Evolutionary conservation across 2,329 filamentous ascomycete species (phyloP), one percentile per base, ranked within the genome.

Genomic region (Biscogniauxia marginata): DNA sequence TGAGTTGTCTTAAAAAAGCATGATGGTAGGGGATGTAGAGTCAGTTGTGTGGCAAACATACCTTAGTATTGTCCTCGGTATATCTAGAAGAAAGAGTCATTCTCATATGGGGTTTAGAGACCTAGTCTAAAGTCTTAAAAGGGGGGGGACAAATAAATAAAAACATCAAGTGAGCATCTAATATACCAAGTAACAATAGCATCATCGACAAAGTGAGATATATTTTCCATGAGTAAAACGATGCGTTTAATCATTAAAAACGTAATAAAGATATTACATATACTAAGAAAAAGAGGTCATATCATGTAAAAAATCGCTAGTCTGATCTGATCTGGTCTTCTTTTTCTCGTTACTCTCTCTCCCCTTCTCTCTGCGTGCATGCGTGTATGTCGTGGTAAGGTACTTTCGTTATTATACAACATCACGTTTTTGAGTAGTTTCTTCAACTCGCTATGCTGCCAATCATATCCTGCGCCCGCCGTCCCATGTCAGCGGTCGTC

Each of bases 381-480:
- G 11, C 18, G 45, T 46, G 21, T 20, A 7, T 45, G 11, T 20
- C 21, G 45, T 46, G 18, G 8, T 46, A 11, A 9, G 45, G 7
- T 22, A 46, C 34, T 30, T 52, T 43, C 19, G 44, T 50, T 53
- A 56, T 55, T 50, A 47, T 55, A 55, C 53, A 56, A 56, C 49
- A 16, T 52, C 48, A 39, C 25, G 43, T 51, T 39, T 18, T 23
- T 51, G 9, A 18, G 22, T 16, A 39, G 20, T 18, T 49, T 58
- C 58, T 56, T 63, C 55, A 62, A 63, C 63, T 65, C 65, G 69
- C 68, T 70, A 70, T 69, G 68, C 67, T 69, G 44, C 48, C 48
- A 34, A 61, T 65, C 63, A 66, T 68, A 64, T 64, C 61, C 60
- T 59, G 57, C 64, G 50, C 54, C 56, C 18, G 30, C 13, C 30